Evolutionary conservation across 2,329 filamentous ascomycete genomes (phyloP).

Genomic region (Zymoseptoria crescenta): DNA sequence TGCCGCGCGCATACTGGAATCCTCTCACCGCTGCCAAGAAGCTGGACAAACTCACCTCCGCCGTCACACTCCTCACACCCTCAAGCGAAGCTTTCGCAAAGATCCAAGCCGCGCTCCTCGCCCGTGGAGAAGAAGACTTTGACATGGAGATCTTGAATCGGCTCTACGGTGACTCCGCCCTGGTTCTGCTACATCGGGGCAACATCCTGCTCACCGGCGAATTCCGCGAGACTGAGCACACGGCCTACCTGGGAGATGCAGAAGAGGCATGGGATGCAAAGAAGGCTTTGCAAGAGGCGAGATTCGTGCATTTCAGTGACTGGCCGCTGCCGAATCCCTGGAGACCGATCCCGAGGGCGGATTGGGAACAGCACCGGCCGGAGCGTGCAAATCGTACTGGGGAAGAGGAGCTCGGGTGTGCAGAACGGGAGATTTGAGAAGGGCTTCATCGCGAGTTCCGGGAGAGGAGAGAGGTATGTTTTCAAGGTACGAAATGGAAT

Average conservation of each 20-base stretch:
- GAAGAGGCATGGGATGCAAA: slow-evolving; percentile 54
- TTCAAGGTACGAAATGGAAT: too few relatives aligned
- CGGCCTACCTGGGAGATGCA: slow-evolving; percentile 40
- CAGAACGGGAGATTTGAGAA: slow-evolving; percentile 37
- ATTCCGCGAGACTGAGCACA: slow-evolving; percentile 50
- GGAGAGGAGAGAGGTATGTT: slow-evolving; percentile 16
- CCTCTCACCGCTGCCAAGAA: slow-evolving; percentile 22
- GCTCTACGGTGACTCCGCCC: slow-evolving; percentile 50
- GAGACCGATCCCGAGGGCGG: slow-evolving; percentile 30
- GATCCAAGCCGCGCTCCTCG: slow-evolving; percentile 27
- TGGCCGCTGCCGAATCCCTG: slow-evolving; percentile 61
- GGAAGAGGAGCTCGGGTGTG: slow-evolving; percentile 7
- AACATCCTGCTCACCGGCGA: slow-evolving; percentile 57
- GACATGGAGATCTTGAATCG: slow-evolving; percentile 64
- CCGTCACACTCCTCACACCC: slow-evolving; percentile 56
- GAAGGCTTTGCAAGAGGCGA: slow-evolving; percentile 50
- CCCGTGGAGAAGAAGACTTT: slow-evolving; percentile 36
- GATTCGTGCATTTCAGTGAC: slow-evolving; percentile 63
- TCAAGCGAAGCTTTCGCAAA: slow-evolving; percentile 43
- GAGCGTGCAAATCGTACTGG: slow-evolving; percentile 24
- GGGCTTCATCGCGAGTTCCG: slow-evolving; percentile 27
- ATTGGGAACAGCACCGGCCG: slow-evolving; percentile 33
- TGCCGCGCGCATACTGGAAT: slow-evolving; percentile 60
- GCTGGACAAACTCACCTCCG: slow-evolving; percentile 47
- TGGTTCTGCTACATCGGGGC: slow-evolving; percentile 56